These are phyloP conservation scores for Dendrobium huoshanense DNA, from an alignment of 106 monocot species.

Conservation along the genomic window DNA sequence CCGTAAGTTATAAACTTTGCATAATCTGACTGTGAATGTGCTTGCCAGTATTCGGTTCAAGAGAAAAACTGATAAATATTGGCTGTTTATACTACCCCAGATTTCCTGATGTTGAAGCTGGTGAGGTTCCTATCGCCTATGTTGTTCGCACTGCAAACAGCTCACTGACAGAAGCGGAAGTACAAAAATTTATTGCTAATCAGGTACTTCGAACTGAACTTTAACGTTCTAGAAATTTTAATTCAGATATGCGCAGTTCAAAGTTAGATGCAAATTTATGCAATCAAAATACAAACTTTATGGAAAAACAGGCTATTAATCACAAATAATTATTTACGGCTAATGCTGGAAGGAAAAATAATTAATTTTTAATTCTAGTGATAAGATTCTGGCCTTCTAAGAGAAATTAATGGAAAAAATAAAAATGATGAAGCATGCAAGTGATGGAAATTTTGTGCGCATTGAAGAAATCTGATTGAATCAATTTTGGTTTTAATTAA, in stretches of 20 bases:
- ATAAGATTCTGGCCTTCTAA: too few species aligned
- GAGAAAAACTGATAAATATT: slow-evolving; percentile 4
- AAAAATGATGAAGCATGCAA: too few species aligned
- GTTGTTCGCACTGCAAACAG: slow-evolving; percentile 58
- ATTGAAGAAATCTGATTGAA: too few species aligned
- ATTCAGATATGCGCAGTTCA: neutral
- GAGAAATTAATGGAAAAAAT: too few species aligned
- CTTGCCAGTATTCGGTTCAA: neutral
- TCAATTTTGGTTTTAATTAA: too few species aligned
- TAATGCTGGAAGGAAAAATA: too few species aligned
- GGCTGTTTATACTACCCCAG: slow-evolving; percentile 17
- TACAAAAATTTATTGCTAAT: slow-evolving; percentile 58
- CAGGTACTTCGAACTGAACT: slow-evolving; percentile 39
- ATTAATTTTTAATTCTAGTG: too few species aligned
- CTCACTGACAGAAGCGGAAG: slow-evolving; percentile 56
- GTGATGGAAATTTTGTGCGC: too few species aligned
- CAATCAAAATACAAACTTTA: neutral
- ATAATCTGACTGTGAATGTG: neutral
- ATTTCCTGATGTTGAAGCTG: slow-evolving; percentile 79
- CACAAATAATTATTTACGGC: neutral
- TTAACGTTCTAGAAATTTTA: neutral
- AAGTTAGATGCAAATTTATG: neutral
- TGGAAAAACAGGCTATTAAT: neutral
- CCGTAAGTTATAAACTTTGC: slow-evolving; percentile 41
- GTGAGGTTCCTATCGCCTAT: slow-evolving; percentile 83